These are phyloP conservation scores for Camelina sativa DNA, from an alignment of 345 rosid genomes.

Conservation along the genomic window DNA sequence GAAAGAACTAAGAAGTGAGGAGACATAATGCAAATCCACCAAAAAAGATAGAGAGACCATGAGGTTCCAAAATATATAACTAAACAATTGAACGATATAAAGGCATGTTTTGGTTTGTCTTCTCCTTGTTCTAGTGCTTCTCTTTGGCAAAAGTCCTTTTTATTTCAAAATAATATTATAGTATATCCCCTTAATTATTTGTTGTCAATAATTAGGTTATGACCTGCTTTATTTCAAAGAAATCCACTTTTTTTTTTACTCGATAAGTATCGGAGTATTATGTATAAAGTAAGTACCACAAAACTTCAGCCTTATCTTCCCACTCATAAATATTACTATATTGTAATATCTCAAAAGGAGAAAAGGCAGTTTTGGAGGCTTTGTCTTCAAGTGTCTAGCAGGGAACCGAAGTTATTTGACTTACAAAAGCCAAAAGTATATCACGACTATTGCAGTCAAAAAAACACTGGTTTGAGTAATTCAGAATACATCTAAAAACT, in stretches of 20 bases:
- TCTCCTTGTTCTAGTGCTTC: slow-evolving; percentile 50
- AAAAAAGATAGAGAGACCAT: slow-evolving; percentile 31
- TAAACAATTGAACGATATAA: slow-evolving; percentile 38
- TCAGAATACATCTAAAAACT: background rate
- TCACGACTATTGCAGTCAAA: slow-evolving; percentile 1
- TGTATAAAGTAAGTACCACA: slow-evolving; percentile 31
- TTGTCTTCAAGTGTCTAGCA: slow-evolving; percentile 37
- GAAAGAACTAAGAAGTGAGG: slow-evolving; percentile 32
- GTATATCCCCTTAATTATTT: slow-evolving; percentile 29
- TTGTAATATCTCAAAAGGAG: slow-evolving; percentile 23
- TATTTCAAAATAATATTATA: slow-evolving; percentile 23
- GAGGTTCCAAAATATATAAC: slow-evolving; percentile 30
- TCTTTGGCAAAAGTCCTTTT: slow-evolving; percentile 39
- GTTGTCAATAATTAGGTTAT: slow-evolving; percentile 44
- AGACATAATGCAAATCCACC: slow-evolving; percentile 38
- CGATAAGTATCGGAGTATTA: slow-evolving; percentile 15
- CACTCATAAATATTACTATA: slow-evolving; percentile 32
- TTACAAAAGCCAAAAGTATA: background rate
- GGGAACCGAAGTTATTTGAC: slow-evolving; percentile 24
- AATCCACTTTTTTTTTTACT: slow-evolving; percentile 24
- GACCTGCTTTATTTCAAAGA: slow-evolving; percentile 35
- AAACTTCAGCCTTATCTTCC: slow-evolving; percentile 44
- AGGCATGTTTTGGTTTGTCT: slow-evolving; percentile 51
- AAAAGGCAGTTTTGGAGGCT: slow-evolving; percentile 8
- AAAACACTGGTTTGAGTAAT: background rate